Evolutionary conservation across 2,329 filamentous ascomycete species (phyloP).

Genomic region (Penicillium glabrum): DNA sequence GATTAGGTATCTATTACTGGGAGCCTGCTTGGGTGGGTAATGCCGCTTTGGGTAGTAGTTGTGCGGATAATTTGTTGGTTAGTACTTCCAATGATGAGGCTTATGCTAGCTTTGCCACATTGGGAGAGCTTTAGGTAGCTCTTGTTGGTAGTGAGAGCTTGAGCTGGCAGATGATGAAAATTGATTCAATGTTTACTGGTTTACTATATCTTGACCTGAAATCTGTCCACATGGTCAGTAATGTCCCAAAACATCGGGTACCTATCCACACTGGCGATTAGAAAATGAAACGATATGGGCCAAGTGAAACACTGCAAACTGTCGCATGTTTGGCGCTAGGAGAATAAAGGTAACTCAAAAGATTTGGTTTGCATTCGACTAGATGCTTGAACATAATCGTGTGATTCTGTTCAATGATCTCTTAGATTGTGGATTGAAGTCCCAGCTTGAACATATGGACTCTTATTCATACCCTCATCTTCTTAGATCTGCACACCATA

Average conservation of each 20-base stretch:
- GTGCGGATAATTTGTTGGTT: conserved; percentile 64
- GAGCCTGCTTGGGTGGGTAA: conserved; percentile 72
- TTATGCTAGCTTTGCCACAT: conserved; percentile 58
- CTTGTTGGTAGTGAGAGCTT: not conserved
- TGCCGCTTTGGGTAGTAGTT: conserved; percentile 63
- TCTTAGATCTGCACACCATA: not conserved
- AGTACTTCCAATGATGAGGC: conserved; percentile 52
- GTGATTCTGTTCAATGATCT: too few species aligned
- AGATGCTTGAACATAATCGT: too few species aligned
- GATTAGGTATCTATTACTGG: conserved; percentile 69
- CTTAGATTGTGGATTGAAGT: not conserved
- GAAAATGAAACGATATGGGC: too few species aligned
- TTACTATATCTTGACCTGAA: not conserved
- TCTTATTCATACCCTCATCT: not conserved
- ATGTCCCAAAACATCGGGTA: too few species aligned
- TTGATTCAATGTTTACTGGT: not conserved
- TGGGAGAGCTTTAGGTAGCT: conserved; percentile 47
- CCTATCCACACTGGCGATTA: too few species aligned
- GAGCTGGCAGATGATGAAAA: not conserved
- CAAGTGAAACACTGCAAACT: too few species aligned
- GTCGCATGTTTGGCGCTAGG: too few species aligned
- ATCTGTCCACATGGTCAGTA: too few species aligned
- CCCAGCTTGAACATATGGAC: not conserved
- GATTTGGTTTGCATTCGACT: too few species aligned
- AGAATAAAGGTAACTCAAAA: too few species aligned